Percentiles rank a stretch among this genome's conserved stretches.
These are phyloP conservation scores for Aspergillus kassunensis DNA, from an alignment of 495 filamentous ascomycete species.

Conservation along the genomic window DNA sequence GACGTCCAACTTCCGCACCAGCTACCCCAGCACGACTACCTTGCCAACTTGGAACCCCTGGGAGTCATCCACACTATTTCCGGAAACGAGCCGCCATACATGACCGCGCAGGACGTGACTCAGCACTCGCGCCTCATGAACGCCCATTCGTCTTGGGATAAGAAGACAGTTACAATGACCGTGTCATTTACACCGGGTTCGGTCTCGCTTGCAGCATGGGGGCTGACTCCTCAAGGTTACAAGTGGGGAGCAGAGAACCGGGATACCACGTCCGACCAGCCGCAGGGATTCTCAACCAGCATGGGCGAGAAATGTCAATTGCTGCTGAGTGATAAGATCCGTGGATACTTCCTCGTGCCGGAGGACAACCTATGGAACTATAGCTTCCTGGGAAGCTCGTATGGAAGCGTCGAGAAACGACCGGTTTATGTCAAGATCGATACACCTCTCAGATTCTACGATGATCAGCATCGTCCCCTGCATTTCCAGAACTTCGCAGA, in stretches of 20 bases:
- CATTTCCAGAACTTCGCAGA: slow-evolving; percentile 95
- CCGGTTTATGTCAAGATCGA: slow-evolving; percentile 88
- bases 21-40: slow-evolving; percentile 87
- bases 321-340: slow-evolving; percentile 83
- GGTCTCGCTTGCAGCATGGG: slow-evolving; percentile 90
- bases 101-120: slow-evolving; percentile 92
- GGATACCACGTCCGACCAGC: slow-evolving; percentile 85
- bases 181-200: slow-evolving; percentile 98
- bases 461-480: slow-evolving; percentile 83
- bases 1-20: slow-evolving; percentile 90
- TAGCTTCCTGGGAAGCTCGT: slow-evolving; percentile 91
- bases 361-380: slow-evolving; percentile 95
- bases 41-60: slow-evolving; percentile 82
- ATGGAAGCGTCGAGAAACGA: slow-evolving; percentile 85
- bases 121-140: slow-evolving; percentile 87
- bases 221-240: slow-evolving; percentile 84
- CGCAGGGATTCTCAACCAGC: slow-evolving; percentile 83
- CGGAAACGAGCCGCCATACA: slow-evolving; percentile 91
- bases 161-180: slow-evolving; percentile 93
- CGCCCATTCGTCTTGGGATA: slow-evolving; percentile 79
- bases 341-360: slow-evolving; percentile 93
- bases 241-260: slow-evolving; percentile 98
- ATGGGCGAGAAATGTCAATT: slow-evolving; percentile 97
- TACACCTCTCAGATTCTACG: slow-evolving; percentile 85
- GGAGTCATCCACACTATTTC: slow-evolving; percentile 95